These are phyloP conservation scores for Candida suzukii DNA, from an alignment of 805 yeast genomes.

Conservation along the genomic window DNA sequence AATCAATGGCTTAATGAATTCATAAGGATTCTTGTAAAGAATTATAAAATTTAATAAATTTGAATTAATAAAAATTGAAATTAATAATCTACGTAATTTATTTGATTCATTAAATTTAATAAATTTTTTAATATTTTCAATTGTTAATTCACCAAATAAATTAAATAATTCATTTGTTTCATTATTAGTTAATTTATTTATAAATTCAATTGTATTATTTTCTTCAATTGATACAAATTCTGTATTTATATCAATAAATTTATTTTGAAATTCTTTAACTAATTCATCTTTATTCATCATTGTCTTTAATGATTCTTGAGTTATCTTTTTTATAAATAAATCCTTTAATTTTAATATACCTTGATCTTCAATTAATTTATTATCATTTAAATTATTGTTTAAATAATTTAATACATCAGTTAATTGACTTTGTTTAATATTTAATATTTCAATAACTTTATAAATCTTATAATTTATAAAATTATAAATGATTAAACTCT, in stretches of 20 bases:
- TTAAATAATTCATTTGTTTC: conserved; percentile 34
- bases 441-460: too few species aligned
- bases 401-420: too few species aligned
- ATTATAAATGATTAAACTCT: too few species aligned
- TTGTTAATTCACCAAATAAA: conserved; percentile 28
- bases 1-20: conserved; percentile 36
- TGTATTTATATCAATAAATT: conserved; percentile 31
- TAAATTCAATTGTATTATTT: conserved; percentile 44
- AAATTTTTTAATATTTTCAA: conserved; percentile 27
- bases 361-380: too few species aligned
- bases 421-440: too few species aligned
- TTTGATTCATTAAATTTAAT: conserved; percentile 33
- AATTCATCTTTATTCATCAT: too few species aligned
- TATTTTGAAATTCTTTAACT: conserved; percentile 10
- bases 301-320: too few species aligned
- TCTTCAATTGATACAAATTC: conserved; percentile 45
- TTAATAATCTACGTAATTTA: conserved; percentile 42
- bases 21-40: conserved; percentile 37
- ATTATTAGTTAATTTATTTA: conserved; percentile 38
- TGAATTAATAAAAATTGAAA: conserved; percentile 39
- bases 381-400: too few species aligned
- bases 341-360: too few species aligned
- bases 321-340: too few species aligned
- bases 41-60: conserved; percentile 35
- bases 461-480: too few species aligned